Base-by-base conservation (phyloP, 192 early-diverging fungal species). In the Piromyces sp. region DNA sequence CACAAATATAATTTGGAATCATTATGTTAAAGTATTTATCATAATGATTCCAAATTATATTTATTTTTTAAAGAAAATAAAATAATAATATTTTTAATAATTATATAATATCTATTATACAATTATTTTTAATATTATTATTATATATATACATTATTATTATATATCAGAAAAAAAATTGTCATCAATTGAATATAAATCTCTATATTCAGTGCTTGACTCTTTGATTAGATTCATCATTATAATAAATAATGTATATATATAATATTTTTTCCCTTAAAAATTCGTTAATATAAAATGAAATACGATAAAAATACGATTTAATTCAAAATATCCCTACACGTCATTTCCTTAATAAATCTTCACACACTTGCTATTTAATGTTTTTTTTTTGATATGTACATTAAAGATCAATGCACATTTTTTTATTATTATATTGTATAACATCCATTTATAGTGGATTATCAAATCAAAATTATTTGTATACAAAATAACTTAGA, bases 401-500 rank as follows among this genome's bases (percentile, higher is more conserved):
- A n/a, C 51, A 68, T 68, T 68, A 5, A 17, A 9, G 26, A 68
- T 9, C 26, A 68, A 68, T 68, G 51, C 51, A 68, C 51, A 68
- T n/a, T 68, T 28, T 51, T 68, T 68, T 68, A 68, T 68, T 68
- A 68, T 68, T 68, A 11, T 26, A 38, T 38, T 38, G 13, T 68
- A 5, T 68, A 68, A 68, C 26, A 68, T 68, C 51, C 51, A 68
- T 28, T 51, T 68, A 26, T 9, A 68, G 22, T 68, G 51, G 51
- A 68, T 68, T 68, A n/a, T 9, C 26, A n/a, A 11, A 68, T 68
- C 51, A 68, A 68, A 68, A 68, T n/a, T 68, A 68, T 68, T 68
- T 68, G 51, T 11, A 68, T 68, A 68, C 9, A 68, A 68, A 68
- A 68, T 68, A 68, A 68, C 51, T 94, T 94, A 95, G 94, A 96